Conservation (phyloP, 192 early-diverging fungal species). For the Mortierella hygrophila region DNA sequence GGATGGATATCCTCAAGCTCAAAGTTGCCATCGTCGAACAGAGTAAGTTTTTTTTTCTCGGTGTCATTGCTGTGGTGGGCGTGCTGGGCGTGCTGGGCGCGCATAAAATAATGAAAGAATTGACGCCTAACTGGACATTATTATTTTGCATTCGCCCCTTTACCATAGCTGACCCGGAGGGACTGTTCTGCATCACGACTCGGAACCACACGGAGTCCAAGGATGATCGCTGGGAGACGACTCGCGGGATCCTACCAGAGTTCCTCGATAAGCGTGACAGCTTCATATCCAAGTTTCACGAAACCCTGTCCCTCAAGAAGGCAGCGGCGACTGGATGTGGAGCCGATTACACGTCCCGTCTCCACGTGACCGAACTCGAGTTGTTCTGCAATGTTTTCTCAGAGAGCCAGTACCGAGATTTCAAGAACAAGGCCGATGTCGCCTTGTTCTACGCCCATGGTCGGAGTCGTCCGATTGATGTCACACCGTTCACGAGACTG, state of each 20-base stretch:
- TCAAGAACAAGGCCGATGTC: conserved; percentile 24
- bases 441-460: conserved; percentile 21
- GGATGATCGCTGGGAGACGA: conserved; percentile 36
- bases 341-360: conserved; percentile 4
- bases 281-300: conserved; percentile 40
- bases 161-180: conserved; percentile 37
- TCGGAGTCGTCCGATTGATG: conserved; percentile 13
- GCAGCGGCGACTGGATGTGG: neutral
- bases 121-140: neutral
- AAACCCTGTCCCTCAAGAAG: conserved; percentile 20
- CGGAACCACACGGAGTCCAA: conserved; percentile 19
- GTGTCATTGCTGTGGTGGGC: neutral
- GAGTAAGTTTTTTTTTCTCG: conserved; percentile 13
- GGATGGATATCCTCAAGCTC: conserved; percentile 33
- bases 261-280: conserved; percentile 19
- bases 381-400: conserved; percentile 43
- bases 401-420: conserved; percentile 26
- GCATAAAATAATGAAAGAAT: neutral
- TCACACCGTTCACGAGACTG: conserved; percentile 23
- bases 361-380: conserved; percentile 33
- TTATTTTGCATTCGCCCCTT: neutral
- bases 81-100: neutral
- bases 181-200: conserved; percentile 40
- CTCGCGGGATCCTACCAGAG: conserved; percentile 31
- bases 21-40: conserved; percentile 37